Conservation (phyloP, 352 stramenopile genomes). For the Nothophytophthora sp. region DNA sequence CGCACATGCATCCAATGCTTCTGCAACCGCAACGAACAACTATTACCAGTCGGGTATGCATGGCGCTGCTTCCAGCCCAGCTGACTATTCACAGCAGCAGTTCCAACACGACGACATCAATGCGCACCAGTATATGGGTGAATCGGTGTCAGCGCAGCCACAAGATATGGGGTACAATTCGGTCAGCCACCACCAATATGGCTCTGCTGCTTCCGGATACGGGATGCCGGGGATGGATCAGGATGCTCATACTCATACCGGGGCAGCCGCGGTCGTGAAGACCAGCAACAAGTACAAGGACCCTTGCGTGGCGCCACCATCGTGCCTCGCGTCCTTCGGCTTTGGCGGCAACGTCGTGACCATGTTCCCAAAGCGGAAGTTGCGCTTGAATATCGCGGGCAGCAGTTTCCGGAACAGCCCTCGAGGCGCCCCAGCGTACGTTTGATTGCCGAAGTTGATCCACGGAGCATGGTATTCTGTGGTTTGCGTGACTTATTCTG, state of each 20-base stretch:
- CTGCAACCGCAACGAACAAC: conserved; percentile 4
- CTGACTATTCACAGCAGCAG: conserved; percentile 21
- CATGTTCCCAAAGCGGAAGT: conserved; percentile 88
- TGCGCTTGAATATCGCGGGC: conserved; percentile 68
- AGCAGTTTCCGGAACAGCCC: conserved; percentile 68
- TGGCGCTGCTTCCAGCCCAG: conserved; percentile 4
- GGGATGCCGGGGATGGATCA: conserved; percentile 6
- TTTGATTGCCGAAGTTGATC: not conserved
- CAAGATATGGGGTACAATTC: conserved; percentile 11
- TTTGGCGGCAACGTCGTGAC: conserved; percentile 90
- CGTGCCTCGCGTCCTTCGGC: conserved; percentile 78
- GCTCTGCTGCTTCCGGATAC: conserved; percentile 7
- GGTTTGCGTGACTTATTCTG: conserved; percentile 5
- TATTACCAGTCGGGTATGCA: conserved; percentile 14
- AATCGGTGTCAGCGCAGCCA: conserved; percentile 4
- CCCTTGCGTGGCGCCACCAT: conserved; percentile 68
- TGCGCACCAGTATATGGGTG: conserved; percentile 11
- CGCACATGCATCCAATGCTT: conserved; percentile 3
- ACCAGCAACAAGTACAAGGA: conserved; percentile 87
- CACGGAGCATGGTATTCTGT: too few relatives aligned
- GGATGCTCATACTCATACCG: conserved; percentile 6
- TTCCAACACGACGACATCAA: conserved; percentile 4
- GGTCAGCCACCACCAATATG: conserved; percentile 13
- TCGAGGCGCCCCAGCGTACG: conserved; percentile 49
- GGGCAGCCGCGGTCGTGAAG: conserved; percentile 19